Percentiles rank a stretch among this genome's conserved stretches.
Conservation (phyloP, 2,329 filamentous ascomycete species). For the Stachybotrys chlorohalonatus region DNA sequence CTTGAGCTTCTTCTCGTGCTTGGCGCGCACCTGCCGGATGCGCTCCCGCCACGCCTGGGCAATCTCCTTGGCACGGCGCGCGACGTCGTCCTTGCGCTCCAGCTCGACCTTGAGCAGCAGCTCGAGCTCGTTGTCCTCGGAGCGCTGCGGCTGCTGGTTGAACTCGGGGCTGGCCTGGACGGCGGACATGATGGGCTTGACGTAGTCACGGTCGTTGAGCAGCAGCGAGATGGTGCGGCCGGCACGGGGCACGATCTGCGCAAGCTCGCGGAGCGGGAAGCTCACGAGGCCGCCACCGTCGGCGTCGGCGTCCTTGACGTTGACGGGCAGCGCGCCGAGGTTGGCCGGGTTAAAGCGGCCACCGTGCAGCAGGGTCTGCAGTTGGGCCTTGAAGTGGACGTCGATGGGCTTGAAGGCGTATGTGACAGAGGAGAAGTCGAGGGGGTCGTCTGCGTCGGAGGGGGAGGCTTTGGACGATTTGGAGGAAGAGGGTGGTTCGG, state of each 20-base stretch:
- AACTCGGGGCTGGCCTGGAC: slow-evolving; percentile 43
- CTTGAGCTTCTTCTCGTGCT: slow-evolving; percentile 38
- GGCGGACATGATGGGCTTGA: slow-evolving; percentile 47
- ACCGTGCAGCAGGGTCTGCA: slow-evolving; percentile 30
- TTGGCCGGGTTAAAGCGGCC: slow-evolving; percentile 43
- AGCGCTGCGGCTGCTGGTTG: slow-evolving; percentile 52
- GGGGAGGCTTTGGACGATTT: slow-evolving; percentile 12
- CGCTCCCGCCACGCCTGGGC: slow-evolving; percentile 42
- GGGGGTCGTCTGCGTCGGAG: slow-evolving; percentile 32
- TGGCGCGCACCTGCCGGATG: slow-evolving; percentile 36
- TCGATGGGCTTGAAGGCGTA: slow-evolving; percentile 32
- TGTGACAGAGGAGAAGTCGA: slow-evolving; percentile 39
- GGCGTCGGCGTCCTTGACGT: slow-evolving; percentile 18
- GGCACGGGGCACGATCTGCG: slow-evolving; percentile 40
- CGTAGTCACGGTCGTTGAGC: slow-evolving; percentile 30
- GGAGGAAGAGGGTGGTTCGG: slow-evolving; percentile 9
- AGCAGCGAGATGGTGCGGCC: slow-evolving; percentile 31
- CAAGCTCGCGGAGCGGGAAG: slow-evolving; percentile 46
- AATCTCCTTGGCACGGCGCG: slow-evolving; percentile 31
- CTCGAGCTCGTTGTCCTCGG: slow-evolving; percentile 50
- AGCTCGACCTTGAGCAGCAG: slow-evolving; percentile 44
- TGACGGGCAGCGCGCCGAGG: slow-evolving; percentile 36
- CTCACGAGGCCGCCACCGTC: slow-evolving; percentile 12
- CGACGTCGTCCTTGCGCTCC: slow-evolving; percentile 38
- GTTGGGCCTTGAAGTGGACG: slow-evolving; percentile 32